Evolutionary conservation across 140 eudicot genomes (phyloP).

Genomic region (Bidens hawaiensis): DNA sequence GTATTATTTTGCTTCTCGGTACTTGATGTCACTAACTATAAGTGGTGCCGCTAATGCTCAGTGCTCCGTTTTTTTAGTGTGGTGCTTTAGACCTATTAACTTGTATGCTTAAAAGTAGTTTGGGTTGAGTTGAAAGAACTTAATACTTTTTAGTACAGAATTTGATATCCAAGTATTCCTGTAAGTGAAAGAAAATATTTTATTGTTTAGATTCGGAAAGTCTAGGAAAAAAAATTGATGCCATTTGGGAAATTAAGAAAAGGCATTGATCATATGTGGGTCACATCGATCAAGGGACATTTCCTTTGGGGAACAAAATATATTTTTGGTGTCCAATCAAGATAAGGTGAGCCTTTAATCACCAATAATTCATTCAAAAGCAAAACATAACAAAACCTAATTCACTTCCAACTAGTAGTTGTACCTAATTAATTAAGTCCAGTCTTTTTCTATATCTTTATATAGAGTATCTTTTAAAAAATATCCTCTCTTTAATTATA

Average conservation of each 20-base stretch:
- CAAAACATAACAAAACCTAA: neutral
- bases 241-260: slow-evolving; percentile 1
- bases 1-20: too few species aligned
- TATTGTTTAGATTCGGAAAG: neutral
- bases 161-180: neutral
- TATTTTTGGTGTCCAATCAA: slow-evolving; percentile 26
- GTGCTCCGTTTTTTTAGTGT: too few species aligned
- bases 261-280: slow-evolving; percentile 12
- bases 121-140: neutral
- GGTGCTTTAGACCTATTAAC: too few species aligned
- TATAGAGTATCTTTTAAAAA: neutral
- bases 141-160: neutral
- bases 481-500: neutral
- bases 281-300: slow-evolving; percentile 9
- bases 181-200: neutral
- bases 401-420: neutral
- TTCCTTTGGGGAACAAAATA: slow-evolving; percentile 28
- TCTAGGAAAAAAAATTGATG: neutral
- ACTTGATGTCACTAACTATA: too few species aligned
- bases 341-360: slow-evolving; percentile 14
- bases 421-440: slow-evolving; percentile 11
- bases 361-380: slow-evolving; percentile 21
- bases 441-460: neutral
- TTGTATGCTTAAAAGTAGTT: neutral
- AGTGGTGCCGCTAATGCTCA: too few species aligned